A percentile compares a stretch with the other conserved stretches of the same genome.
Conservation (phyloP, 75 land plant species). For the Chamaecyparis obtusa region DNA sequence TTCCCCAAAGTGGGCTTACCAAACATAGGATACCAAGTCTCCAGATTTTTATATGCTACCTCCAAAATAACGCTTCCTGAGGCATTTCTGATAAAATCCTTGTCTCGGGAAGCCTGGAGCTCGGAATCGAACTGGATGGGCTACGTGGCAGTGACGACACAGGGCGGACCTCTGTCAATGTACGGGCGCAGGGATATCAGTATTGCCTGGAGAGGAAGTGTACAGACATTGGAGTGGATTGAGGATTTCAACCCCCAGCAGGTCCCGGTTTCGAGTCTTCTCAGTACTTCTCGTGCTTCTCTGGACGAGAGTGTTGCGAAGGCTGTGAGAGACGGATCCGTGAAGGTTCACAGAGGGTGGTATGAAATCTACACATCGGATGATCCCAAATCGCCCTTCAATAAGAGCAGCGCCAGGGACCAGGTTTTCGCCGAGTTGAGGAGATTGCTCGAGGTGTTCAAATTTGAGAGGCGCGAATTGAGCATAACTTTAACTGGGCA, state of each 20-base stretch:
- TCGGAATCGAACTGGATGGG: slow-evolving; percentile 44
- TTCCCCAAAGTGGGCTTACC: slow-evolving; percentile 24
- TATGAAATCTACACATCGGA: slow-evolving; percentile 63
- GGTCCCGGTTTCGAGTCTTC: slow-evolving; percentile 3
- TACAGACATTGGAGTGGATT: slow-evolving; percentile 31
- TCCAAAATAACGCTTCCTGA: slow-evolving; percentile 19
- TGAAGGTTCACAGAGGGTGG: slow-evolving; percentile 54
- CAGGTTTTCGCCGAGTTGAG: slow-evolving; percentile 37
- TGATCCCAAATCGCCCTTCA: slow-evolving; percentile 43
- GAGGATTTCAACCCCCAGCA: slow-evolving; percentile 17
- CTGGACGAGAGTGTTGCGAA: not conserved
- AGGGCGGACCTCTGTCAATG: not conserved
- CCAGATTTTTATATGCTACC: slow-evolving; percentile 35
- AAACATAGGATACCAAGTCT: slow-evolving; percentile 14
- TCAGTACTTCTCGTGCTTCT: not conserved
- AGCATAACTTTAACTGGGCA: slow-evolving; percentile 65
- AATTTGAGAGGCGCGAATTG: slow-evolving; percentile 11
- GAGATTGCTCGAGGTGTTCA: slow-evolving; percentile 9
- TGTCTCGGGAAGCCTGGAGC: slow-evolving; percentile 33
- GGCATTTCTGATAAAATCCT: slow-evolving; percentile 15
- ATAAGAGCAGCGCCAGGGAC: slow-evolving; percentile 56
- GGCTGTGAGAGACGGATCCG: not conserved
- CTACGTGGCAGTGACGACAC: slow-evolving; percentile 27
- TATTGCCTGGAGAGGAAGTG: slow-evolving; percentile 33
- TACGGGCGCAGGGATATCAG: slow-evolving; percentile 31